Evolutionary conservation across 768 basidiomycete genomes (phyloP).

Genomic region (Exsudoporus frostii): DNA sequence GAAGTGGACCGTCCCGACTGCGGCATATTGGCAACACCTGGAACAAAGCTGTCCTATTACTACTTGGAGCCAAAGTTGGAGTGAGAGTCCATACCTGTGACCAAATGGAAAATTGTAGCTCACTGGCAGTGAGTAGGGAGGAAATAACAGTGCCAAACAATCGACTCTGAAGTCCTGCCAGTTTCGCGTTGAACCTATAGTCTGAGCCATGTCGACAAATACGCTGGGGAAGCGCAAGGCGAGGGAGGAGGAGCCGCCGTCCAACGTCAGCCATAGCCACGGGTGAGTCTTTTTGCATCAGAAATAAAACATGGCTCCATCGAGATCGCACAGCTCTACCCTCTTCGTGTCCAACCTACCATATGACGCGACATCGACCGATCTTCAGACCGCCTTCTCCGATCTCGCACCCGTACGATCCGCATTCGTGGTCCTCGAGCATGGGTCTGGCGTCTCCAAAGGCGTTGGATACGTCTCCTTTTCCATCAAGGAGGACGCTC

Average conservation of each 20-base stretch:
- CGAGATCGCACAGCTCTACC: slow-evolving; percentile 54
- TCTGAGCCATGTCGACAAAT: slow-evolving; percentile 4
- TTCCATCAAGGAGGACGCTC: slow-evolving; percentile 84
- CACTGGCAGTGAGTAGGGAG: too few species aligned
- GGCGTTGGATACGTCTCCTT: slow-evolving; percentile 97
- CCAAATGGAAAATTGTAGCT: too few species aligned
- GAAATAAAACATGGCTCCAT: background rate
- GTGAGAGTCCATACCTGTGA: background rate
- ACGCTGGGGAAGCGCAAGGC: slow-evolving; percentile 29
- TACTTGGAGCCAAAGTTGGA: background rate
- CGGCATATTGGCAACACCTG: too few species aligned
- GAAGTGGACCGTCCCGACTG: background rate
- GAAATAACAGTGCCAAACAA: slow-evolving; percentile 11
- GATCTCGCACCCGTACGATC: slow-evolving; percentile 92
- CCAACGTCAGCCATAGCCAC: slow-evolving; percentile 7
- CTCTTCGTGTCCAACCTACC: slow-evolving; percentile 93
- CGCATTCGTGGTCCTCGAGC: slow-evolving; percentile 89
- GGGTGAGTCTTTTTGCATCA: slow-evolving; percentile 15
- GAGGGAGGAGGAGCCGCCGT: slow-evolving; percentile 14
- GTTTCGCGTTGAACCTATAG: background rate
- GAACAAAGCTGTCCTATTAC: background rate
- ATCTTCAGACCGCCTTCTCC: slow-evolving; percentile 90
- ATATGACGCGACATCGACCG: slow-evolving; percentile 84
- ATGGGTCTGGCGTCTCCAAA: slow-evolving; percentile 72
- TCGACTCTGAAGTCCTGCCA: background rate